Evolutionary conservation across 306 rosid genomes (phyloP).

Genomic region (Quercus cerris): DNA sequence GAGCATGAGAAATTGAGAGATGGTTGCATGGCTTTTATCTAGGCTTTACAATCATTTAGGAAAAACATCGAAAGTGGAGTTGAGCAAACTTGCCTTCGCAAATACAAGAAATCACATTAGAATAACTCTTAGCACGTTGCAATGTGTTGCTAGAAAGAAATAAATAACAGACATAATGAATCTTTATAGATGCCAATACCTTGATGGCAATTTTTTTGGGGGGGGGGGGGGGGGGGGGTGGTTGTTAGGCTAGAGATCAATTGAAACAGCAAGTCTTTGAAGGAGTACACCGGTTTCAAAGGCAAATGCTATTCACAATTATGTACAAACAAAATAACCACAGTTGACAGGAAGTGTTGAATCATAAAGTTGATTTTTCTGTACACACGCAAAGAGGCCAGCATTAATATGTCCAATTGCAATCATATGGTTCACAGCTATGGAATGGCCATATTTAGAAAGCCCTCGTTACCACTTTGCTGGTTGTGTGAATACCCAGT

Average conservation of each 20-base stretch:
- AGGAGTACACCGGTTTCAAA: background rate
- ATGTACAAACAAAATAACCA: slow-evolving; percentile 25
- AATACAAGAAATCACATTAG: too few relatives aligned
- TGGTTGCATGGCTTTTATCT: slow-evolving; percentile 18
- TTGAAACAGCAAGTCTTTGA: background rate
- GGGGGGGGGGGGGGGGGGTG: too few relatives aligned
- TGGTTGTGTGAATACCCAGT: slow-evolving; percentile 55
- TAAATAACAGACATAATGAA: background rate
- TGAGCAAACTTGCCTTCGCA: background rate
- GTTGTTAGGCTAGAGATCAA: background rate
- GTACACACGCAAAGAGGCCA: background rate
- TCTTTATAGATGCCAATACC: background rate
- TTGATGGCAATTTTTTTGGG: background rate
- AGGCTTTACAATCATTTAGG: background rate
- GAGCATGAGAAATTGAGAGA: background rate
- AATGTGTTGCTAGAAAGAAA: background rate
- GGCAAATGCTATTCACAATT: slow-evolving; percentile 41
- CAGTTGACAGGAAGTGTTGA: background rate
- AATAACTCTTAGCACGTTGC: background rate
- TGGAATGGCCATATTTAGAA: slow-evolving; percentile 36
- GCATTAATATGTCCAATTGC: slow-evolving; percentile 10
- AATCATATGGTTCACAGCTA: slow-evolving; percentile 1
- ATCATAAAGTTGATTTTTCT: slow-evolving; percentile 2
- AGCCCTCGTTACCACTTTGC: slow-evolving; percentile 63
- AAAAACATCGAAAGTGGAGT: background rate